Evolutionary conservation across 2,329 filamentous ascomycete genomes (phyloP).

Genomic region (Rhinocladiella mackenziei): DNA sequence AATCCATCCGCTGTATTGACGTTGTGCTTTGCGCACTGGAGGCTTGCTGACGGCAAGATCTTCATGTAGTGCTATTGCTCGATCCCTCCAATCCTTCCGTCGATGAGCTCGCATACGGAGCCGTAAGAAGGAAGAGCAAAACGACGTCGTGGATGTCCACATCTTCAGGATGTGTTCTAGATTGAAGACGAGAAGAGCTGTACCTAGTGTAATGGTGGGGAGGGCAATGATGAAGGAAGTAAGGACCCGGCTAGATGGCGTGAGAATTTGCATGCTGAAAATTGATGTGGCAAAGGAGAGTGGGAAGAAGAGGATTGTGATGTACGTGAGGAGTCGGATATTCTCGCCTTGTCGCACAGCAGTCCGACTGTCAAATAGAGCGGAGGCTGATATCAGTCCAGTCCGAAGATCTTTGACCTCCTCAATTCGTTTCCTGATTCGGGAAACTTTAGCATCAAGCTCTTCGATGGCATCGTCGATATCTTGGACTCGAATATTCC

Average conservation of each 20-base stretch:
- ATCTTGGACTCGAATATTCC: not conserved
- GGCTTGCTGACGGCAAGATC: not conserved
- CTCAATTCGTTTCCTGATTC: not conserved
- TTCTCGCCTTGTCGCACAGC: not conserved
- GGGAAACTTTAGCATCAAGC: not conserved
- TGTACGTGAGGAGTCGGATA: not conserved
- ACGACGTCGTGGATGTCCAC: not conserved
- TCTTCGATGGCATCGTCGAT: not conserved
- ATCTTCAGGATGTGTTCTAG: not conserved
- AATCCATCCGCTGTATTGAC: not conserved
- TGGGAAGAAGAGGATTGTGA: not conserved
- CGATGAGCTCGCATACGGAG: not conserved
- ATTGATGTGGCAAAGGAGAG: not conserved
- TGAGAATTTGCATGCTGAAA: not conserved
- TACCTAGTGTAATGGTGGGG: not conserved
- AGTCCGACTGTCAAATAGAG: not conserved
- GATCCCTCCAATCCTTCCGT: not conserved
- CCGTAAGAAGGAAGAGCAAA: not conserved
- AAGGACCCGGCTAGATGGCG: not conserved
- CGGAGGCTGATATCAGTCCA: not conserved
- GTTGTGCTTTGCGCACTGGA: not conserved
- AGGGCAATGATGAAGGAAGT: not conserved
- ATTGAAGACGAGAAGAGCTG: not conserved
- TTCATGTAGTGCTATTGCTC: not conserved
- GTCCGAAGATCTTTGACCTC: not conserved